Base-by-base conservation (phyloP, 2,329 filamentous ascomycete species). In the Sarocladium oryzae region DNA sequence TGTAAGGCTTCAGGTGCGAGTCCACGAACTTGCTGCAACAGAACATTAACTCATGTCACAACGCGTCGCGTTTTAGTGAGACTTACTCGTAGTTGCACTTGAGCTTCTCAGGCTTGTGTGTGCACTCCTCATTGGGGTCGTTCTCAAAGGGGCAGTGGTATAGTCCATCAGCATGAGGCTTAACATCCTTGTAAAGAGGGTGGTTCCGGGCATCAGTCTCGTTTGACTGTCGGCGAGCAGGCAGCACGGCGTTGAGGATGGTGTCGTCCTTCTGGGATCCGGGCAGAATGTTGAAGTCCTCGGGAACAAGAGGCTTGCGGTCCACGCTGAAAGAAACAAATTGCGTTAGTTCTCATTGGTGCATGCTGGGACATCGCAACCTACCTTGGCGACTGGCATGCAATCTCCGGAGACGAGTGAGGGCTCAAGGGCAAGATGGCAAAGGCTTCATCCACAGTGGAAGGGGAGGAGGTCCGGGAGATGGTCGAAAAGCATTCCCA, bases 31-130 rank as follows among this genome's bases (percentile, higher is more conserved):
- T 97, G 79, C 91, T 96, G 66, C 46, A 49, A 36, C 37, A 26
- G n/a, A 18, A 23, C 37, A 57, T 63, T 55, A 67, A 64, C 26
- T 6, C n/a, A 4, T 24, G 23, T 26, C 16, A 43, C 4, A 20
- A n/a, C 32, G 2, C 18, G 24, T 15, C 9, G 23, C 32, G n/a
- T n/a, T 8, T 32, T 5, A 13, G 10, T 23, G 30, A 20, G 21
- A 73, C 89, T 81, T 85, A 95, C 91, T 96, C 91, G 66, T 96
- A 97, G 73, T 96, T 95, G 84, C 92, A 96, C 81, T 96, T 96
- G 61, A 97, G 87, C 75, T 95, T 93, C 64, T 95, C 93, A 36
- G 91, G 83, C 72, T 88, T 88, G 82, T 96, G 92, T 69, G 81
- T 87, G 80, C 92, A 97, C 63, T 66, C 75, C 43, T 48, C 43